phyloP scores from a whole-genome alignment of 345 rosid species.

The thale cress (Arabidopsis thaliana) region TAIR10.1 NC_003076.8:17502501-17503000 shows the following conservation, averaged over 20 bases:
- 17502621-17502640: constrained; percentile 70
- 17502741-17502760: constrained; percentile 35
- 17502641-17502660: constrained; percentile 86
- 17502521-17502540: constrained; percentile 99
- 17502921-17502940: constrained; percentile 89
- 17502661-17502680: constrained; percentile 72
- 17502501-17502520: constrained; percentile 94
- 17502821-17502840: background rate
- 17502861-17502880: constrained; percentile 79
- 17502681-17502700: constrained; percentile 84
- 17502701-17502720: constrained; percentile 85
- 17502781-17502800: constrained; percentile 1
- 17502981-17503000: constrained; percentile 7
- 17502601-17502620: constrained; percentile 84
- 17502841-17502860: constrained; percentile 9
- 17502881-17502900: constrained; percentile 83
- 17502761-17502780: constrained; percentile 10
- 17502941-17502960: constrained; percentile 90
- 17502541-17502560: constrained; percentile 94
- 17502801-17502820: background rate
- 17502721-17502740: constrained; percentile 88
- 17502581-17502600: constrained; percentile 54
- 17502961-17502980: constrained; percentile 93
- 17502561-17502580: constrained; percentile 66
- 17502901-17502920: constrained; percentile 84